These are phyloP conservation scores for Fibroporia radiculosa DNA, from an alignment of 768 basidiomycete genomes.

Conservation along the genomic window DNA sequence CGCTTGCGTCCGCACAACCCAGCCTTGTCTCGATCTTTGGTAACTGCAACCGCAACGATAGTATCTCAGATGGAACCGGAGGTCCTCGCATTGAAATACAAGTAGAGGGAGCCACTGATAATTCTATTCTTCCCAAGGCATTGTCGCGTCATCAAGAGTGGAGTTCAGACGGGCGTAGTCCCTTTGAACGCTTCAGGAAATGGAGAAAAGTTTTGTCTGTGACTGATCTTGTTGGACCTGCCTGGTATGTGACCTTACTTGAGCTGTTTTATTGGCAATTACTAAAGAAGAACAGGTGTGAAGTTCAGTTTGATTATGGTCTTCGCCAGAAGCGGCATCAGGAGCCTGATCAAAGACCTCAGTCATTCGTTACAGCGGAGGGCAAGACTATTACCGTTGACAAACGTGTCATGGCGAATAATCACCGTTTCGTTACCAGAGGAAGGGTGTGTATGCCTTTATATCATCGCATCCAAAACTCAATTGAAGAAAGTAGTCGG, in stretches of 20 bases:
- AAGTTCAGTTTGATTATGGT: conserved; percentile 73
- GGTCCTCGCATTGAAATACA: conserved; percentile 19
- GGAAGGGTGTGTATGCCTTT: conserved; percentile 38
- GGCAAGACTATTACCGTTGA: conserved; percentile 57
- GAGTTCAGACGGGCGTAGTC: conserved; percentile 13
- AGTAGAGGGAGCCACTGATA: conserved; percentile 14
- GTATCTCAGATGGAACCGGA: conserved; percentile 8
- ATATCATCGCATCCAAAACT: neutral
- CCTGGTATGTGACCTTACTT: conserved; percentile 40
- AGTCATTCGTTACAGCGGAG: conserved; percentile 43
- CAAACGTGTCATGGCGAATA: conserved; percentile 40
- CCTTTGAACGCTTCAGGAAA: conserved; percentile 37
- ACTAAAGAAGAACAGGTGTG: conserved; percentile 47
- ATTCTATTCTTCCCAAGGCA: conserved; percentile 10
- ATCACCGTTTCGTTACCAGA: conserved; percentile 44
- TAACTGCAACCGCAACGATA: conserved; percentile 6
- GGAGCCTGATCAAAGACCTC: conserved; percentile 43
- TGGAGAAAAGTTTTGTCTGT: conserved; percentile 42
- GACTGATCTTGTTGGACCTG: conserved; percentile 51
- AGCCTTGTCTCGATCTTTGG: neutral
- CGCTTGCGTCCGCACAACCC: neutral
- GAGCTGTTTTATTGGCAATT: neutral
- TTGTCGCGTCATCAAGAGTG: neutral
- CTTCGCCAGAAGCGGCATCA: conserved; percentile 48
- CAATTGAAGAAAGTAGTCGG: conserved; percentile 33